Evolutionary conservation across 2,329 filamentous ascomycete genomes (phyloP).

Genomic region (Colletotrichum simmondsii): DNA sequence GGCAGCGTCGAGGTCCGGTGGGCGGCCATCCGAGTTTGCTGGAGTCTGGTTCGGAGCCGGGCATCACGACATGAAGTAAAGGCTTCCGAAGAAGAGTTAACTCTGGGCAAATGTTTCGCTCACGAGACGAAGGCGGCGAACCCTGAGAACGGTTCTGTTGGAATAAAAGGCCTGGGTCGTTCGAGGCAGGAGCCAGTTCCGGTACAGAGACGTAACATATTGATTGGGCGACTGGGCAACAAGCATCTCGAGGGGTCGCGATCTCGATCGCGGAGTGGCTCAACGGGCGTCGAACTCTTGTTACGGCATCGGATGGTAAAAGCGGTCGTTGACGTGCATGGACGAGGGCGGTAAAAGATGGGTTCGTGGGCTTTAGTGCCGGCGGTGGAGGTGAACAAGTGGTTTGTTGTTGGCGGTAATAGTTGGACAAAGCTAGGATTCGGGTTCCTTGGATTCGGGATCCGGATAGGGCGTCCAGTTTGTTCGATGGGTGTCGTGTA

Average conservation of each 20-base stretch:
- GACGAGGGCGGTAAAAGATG: constrained; percentile 10
- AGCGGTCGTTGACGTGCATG: constrained; percentile 27
- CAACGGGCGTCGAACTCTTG: constrained; percentile 6
- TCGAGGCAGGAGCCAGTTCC: constrained; percentile 11
- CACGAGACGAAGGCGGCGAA: neutral
- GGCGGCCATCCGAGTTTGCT: constrained; percentile 5
- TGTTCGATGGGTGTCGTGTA: neutral
- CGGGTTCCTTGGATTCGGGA: constrained; percentile 14
- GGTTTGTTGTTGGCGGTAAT: constrained; percentile 18
- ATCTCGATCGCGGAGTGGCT: constrained; percentile 26
- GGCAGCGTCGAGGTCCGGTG: constrained; percentile 4
- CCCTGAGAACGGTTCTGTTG: neutral
- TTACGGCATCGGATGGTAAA: constrained; percentile 27
- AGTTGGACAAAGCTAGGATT: constrained; percentile 13
- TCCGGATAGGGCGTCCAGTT: neutral
- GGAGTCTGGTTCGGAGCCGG: constrained; percentile 1
- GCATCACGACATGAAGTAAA: neutral
- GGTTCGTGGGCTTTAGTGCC: neutral
- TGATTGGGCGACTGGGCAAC: constrained; percentile 15
- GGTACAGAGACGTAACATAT: neutral
- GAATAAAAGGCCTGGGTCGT: neutral
- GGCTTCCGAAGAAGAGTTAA: neutral
- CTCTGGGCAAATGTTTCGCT: constrained; percentile 7
- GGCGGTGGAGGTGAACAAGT: neutral
- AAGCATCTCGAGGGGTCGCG: constrained; percentile 6